Evolutionary conservation across 257 asterid species (phyloP), one percentile per base, ranked within the genome.

Genomic region (Orobanche coerulescens): DNA sequence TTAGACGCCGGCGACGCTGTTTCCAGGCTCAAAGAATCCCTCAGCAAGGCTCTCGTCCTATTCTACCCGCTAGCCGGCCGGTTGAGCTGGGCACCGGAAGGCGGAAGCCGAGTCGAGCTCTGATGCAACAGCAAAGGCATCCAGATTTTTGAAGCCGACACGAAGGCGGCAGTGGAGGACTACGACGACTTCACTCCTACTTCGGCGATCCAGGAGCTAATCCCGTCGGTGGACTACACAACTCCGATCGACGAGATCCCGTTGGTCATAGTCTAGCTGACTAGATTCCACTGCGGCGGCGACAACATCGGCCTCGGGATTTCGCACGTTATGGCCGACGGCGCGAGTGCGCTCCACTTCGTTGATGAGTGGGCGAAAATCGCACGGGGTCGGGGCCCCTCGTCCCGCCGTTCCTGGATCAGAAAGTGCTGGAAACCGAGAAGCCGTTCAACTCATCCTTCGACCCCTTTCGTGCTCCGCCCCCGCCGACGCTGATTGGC

Each of bases 41-140:
- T 87, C 43, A 57, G 85, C 75, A 78, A 68, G 11, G 86, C 77
- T 0, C 64, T 84, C 13, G 79, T 73, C 0, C 61, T 43, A 2
- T 87, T 82, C 19, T 80, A 87, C 71, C 95, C 94, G 0, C 66
- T 87, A 0, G 88, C 90, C 1, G 90, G 95, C 0, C 77, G 95
- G 9, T 64, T 84, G 4, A 33, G 14, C 37, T 75, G 83, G 83
- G 62, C 76, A 5, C 40, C 42, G 24, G 75, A 65, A 14, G 85
- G 75, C 3, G 86, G 79, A 18, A 75, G 87, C 34, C 71, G 93
- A 6, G 82, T 84, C 0, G 83, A 80, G 70, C 85, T 87, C 50
- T 81, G 70, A 59, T 87, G 95, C 70, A 84, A 80, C 13, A 75
- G 74, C 18, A 42, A 62, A 22, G 95, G 93, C 0, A 90, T 73